phyloP scores from a whole-genome alignment of 106 monocot genomes.

The Agapanthus africanus region DNA sequence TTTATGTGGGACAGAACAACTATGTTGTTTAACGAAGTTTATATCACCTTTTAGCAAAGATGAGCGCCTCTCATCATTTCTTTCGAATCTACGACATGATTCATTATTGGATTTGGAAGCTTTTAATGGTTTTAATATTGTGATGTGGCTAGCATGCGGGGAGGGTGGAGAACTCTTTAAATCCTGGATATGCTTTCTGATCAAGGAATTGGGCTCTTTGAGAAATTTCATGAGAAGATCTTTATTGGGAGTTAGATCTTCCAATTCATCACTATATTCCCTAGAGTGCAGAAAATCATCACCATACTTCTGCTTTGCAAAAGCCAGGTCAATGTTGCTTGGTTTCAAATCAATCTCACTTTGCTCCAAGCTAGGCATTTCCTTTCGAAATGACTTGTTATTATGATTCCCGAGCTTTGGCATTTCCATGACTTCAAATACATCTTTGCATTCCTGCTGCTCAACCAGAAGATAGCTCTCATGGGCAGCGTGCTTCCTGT shows the following conservation, averaged over 20 bases:
- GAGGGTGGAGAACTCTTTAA: constrained; percentile 23
- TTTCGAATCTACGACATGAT: constrained; percentile 14
- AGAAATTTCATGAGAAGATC: constrained; percentile 67
- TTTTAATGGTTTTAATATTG: constrained; percentile 39
- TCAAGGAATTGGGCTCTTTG: constrained; percentile 57
- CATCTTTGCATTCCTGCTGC: constrained; percentile 66
- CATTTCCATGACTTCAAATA: constrained; percentile 67
- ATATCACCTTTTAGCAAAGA: constrained; percentile 1
- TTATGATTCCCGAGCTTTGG: constrained; percentile 28
- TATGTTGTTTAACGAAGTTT: constrained; percentile 18
- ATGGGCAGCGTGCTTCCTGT: constrained; percentile 11
- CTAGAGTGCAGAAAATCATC: constrained; percentile 46
- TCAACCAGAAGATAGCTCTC: constrained; percentile 25
- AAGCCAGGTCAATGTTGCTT: constrained; percentile 19
- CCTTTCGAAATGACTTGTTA: constrained; percentile 2
- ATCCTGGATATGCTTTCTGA: constrained; percentile 53
- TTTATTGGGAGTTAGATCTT: constrained; percentile 51
- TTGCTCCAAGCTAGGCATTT: not conserved
- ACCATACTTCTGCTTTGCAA: constrained; percentile 33
- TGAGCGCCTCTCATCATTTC: constrained; percentile 8
- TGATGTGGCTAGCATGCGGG: constrained; percentile 32
- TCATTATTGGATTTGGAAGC: constrained; percentile 2
- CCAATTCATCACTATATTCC: constrained; percentile 47
- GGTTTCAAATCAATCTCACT: constrained; percentile 29
- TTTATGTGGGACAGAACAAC: constrained; percentile 16